Base-by-base conservation (phyloP, 306 rosid species). In the Dalbergia cochinchinensis region DNA sequence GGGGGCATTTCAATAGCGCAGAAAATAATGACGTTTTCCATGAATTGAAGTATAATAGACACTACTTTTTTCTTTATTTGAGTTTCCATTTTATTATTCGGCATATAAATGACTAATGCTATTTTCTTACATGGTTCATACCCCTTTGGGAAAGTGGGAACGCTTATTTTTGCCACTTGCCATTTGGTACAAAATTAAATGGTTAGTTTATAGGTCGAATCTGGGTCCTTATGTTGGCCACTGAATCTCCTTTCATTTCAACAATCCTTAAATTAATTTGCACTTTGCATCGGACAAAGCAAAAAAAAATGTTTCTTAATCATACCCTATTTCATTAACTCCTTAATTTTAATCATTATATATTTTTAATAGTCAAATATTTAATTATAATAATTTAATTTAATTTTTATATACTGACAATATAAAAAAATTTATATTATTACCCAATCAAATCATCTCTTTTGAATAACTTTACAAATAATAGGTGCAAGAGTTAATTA, bases 151-250 rank as follows among this genome's bases (percentile, higher is more conserved):
- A 88, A 94, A 85, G 88, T 89, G 93, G 96, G 71, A 88, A 54
- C 45, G 80, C 70, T 83, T 78, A 79, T 61, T 48, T 54, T 57
- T 71, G 83, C 78, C 87, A 86, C 87, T 86, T 64, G 78, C 70
- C 34, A 65, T 71, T 69, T 63, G 53, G 54, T 20, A 65, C 69
- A 65, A 11, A 61, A 82, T 13, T 47, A 42, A 65, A 54, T 44
- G 22, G 22, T 61, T 69, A 69, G 83, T 75, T 47, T 73, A 54
- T 33, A 69, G 75, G 82, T 62, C 80, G 83, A 4, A 73, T 79
- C 75, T 81, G 89, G 91, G 89, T 91, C 94, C 91, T 20, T 70
- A 67, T 94, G 97, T 90, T 90, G 80, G 87, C 97, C 94, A 88
- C 87, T 67, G 62, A 77, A 74, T 82, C 64, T 65, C 54, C 35